phyloP scores from a whole-genome alignment of 352 stramenopile genomes.

The Elongisporangium undulatum region DNA sequence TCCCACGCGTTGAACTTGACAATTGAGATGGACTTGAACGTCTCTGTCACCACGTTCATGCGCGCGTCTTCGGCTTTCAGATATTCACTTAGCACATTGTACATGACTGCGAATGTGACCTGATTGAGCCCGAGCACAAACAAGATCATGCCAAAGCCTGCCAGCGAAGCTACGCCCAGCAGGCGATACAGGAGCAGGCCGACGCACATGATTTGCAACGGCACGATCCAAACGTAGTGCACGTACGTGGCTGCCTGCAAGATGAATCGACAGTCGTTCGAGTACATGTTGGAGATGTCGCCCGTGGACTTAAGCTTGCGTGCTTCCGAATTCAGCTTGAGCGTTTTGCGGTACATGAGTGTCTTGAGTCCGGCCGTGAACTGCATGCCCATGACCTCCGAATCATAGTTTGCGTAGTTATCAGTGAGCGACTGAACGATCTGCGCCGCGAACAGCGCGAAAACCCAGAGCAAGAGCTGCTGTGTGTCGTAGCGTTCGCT shows the following conservation, averaged over 20 bases:
- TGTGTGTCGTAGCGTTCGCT: slow-evolving; percentile 6
- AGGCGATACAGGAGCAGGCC: slow-evolving; percentile 41
- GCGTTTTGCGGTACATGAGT: slow-evolving; percentile 46
- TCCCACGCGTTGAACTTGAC: slow-evolving; percentile 95
- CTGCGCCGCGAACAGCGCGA: slow-evolving; percentile 34
- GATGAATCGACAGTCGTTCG: slow-evolving; percentile 40
- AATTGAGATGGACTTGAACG: slow-evolving; percentile 77
- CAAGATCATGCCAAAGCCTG: slow-evolving; percentile 33
- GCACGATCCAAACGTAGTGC: slow-evolving; percentile 65
- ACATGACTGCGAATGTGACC: slow-evolving; percentile 24
- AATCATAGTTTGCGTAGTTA: slow-evolving; percentile 41
- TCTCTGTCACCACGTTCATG: slow-evolving; percentile 53
- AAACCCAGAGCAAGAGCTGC: slow-evolving; percentile 27
- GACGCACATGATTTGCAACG: slow-evolving; percentile 36
- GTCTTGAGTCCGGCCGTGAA: slow-evolving; percentile 44
- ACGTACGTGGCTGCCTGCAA: slow-evolving; percentile 27
- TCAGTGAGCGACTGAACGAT: slow-evolving; percentile 48
- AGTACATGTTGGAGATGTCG: slow-evolving; percentile 63
- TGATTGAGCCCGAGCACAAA: slow-evolving; percentile 29
- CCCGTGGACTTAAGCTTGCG: slow-evolving; percentile 41
- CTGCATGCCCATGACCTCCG: slow-evolving; percentile 49
- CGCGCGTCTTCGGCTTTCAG: slow-evolving; percentile 39
- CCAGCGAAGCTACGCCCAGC: slow-evolving; percentile 27
- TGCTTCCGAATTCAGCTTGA: slow-evolving; percentile 37
- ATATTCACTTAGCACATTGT: slow-evolving; percentile 17